These are phyloP conservation scores for Elaphomyces granulatus DNA, from an alignment of 495 filamentous ascomycete species.

Conservation along the genomic window DNA sequence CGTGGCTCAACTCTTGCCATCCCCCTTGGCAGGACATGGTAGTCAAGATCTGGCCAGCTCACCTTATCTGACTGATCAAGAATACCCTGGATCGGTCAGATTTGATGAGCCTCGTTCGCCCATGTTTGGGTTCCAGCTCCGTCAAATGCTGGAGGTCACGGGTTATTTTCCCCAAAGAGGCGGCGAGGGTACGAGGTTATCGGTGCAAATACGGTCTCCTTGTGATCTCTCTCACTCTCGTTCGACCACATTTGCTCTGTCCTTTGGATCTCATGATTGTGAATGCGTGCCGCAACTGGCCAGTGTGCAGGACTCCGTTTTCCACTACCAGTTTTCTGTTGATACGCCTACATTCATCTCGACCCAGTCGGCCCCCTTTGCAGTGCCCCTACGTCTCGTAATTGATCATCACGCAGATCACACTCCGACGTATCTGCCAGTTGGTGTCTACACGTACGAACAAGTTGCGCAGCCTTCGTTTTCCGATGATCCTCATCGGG, in stretches of 20 bases:
- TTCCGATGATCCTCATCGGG: constrained; percentile 3
- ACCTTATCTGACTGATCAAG: constrained; percentile 27
- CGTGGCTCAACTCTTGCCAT: constrained; percentile 31
- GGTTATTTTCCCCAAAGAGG: constrained; percentile 56
- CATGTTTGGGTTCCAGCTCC: constrained; percentile 15
- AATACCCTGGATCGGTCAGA: constrained; percentile 23
- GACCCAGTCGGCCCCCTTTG: constrained; percentile 50
- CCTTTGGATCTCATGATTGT: constrained; percentile 61
- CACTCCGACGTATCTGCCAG: constrained; percentile 45
- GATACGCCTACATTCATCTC: constrained; percentile 55
- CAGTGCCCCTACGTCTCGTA: constrained; percentile 57
- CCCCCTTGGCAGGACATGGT: constrained; percentile 31
- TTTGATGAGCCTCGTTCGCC: constrained; percentile 33
- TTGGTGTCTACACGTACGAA: constrained; percentile 67
- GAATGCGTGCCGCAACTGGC: constrained; percentile 47
- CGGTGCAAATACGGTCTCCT: constrained; percentile 56
- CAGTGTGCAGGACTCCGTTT: constrained; percentile 39
- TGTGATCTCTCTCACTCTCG: constrained; percentile 52
- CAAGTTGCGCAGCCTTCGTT: constrained; percentile 23
- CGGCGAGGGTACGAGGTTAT: constrained; percentile 49
- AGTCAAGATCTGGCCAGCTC: constrained; percentile 34
- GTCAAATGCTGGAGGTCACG: constrained; percentile 42
- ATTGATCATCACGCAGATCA: constrained; percentile 54
- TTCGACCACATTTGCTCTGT: constrained; percentile 44
- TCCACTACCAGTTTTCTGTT: constrained; percentile 57